Percentiles rank a stretch among this genome's conserved stretches.
Evolutionary conservation across 176 grass and related monocot genomes (phyloP).

Genomic region (Melocanna baccifera): DNA sequence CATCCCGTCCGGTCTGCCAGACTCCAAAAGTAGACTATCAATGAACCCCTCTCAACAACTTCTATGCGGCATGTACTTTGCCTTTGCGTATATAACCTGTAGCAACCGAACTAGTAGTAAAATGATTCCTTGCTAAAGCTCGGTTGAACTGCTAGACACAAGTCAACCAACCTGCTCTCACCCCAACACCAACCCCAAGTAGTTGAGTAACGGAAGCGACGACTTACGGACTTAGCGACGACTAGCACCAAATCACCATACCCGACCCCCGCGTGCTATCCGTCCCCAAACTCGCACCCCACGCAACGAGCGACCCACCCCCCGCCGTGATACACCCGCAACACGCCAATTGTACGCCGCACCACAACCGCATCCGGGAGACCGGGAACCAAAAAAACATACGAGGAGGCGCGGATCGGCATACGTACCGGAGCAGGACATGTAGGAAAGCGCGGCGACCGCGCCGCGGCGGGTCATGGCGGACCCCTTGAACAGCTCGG

Average conservation of each 20-base stretch:
- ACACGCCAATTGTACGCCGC: not conserved
- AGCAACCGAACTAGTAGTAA: not conserved
- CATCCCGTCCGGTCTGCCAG: not conserved
- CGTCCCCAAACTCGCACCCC: not conserved
- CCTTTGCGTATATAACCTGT: not conserved
- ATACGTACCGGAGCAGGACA: constrained; percentile 75
- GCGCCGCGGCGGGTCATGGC: constrained; percentile 76
- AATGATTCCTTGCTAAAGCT: not conserved
- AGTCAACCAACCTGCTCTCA: constrained; percentile 22
- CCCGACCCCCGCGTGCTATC: not conserved
- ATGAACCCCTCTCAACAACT: not conserved
- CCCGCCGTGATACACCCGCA: not conserved
- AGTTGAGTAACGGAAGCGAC: constrained; percentile 16
- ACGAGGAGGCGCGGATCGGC: constrained; percentile 2
- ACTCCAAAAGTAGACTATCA: not conserved
- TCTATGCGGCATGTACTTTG: not conserved
- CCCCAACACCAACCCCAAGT: not conserved
- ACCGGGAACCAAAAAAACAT: not conserved
- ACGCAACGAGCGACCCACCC: not conserved
- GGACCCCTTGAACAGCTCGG: constrained; percentile 71
- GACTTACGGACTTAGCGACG: not conserved
- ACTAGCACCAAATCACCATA: not conserved
- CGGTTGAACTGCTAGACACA: not conserved
- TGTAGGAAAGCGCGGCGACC: constrained; percentile 90
- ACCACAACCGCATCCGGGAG: not conserved